Evolutionary conservation across 2,329 filamentous ascomycete genomes (phyloP).

Genomic region (Cyphellophora europaea): DNA sequence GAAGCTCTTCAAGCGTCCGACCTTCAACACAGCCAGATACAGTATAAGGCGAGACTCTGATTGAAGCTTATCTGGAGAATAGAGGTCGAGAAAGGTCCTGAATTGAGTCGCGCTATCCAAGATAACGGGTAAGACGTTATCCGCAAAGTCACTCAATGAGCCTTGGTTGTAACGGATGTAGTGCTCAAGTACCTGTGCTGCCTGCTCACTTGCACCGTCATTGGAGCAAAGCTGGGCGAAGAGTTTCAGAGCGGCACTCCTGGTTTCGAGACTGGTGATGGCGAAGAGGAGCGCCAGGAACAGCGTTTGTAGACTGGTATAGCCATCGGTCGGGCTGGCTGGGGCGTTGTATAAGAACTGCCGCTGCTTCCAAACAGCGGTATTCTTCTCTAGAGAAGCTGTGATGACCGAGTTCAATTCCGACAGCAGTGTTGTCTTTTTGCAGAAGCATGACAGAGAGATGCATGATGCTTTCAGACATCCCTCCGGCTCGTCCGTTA

Average conservation of each 20-base stretch:
- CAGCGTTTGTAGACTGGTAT: conserved; percentile 6
- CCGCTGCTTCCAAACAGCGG: too few relatives aligned
- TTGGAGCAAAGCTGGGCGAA: conserved; percentile 12
- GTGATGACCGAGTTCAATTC: too few relatives aligned
- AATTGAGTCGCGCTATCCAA: conserved; percentile 1
- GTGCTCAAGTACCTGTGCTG: conserved; percentile 7
- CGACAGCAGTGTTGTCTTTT: conserved; percentile 8
- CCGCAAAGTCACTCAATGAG: conserved; percentile 12
- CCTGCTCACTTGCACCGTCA: background rate
- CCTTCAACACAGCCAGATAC: conserved; percentile 13
- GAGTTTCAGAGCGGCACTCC: conserved; percentile 16
- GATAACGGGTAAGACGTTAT: conserved; percentile 16
- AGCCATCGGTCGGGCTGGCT: too few relatives aligned
- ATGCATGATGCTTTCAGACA: conserved; percentile 17
- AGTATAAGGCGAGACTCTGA: conserved; percentile 1
- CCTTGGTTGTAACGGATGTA: conserved; percentile 13
- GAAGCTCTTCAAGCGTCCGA: conserved; percentile 8
- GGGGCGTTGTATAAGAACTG: too few relatives aligned
- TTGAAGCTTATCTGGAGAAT: background rate
- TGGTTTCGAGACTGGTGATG: conserved; percentile 15
- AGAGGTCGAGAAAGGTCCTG: too few relatives aligned
- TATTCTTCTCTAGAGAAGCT: too few relatives aligned
- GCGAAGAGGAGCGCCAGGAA: conserved; percentile 15
- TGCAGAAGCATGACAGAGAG: conserved; percentile 12
- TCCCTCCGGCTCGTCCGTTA: conserved; percentile 11